Evolutionary conservation across 495 filamentous ascomycete genomes (phyloP), one percentile per base, ranked within the genome.

Genomic region (Barbatosphaeria neglecta): DNA sequence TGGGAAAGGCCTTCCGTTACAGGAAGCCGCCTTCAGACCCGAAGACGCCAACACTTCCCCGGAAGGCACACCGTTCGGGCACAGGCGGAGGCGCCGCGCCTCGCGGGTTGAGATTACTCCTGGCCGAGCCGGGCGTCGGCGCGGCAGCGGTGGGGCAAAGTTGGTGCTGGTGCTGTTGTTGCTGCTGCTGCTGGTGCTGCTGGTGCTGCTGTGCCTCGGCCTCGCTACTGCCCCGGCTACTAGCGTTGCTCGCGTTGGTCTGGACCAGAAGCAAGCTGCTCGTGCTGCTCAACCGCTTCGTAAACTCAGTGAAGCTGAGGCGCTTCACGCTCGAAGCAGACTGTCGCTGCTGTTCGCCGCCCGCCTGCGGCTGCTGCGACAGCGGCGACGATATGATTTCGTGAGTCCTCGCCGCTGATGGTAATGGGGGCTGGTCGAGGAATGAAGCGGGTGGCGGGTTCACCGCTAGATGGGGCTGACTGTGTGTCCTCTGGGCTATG

Each of bases 11-110:
- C n/a, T n/a, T n/a, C n/a, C n/a, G n/a, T 62, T 50, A 67, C 2
- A 67, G 49, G 42, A 67, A 65, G 4, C 61, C 54, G 65, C 76
- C 55, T 56, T 72, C 42, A 62, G 69, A 43, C 51, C 55, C 37
- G 67, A 80, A 62, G 66, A 81, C 60, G 56, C 75, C 55, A 57
- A 76, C 62, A 63, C 80, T 58, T 47, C 72, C 45, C 61, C 75
- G 22, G 75, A 73, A 67, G 27, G 57, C 55, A 39, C 62, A 67
- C 18, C 56, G 50, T n/a, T 24, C 22, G n/a, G 60, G 31, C 44
- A 28, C 22, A 16, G 43, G 22, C 23, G 51, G 40, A 8, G 44
- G 44, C 11, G 44, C 18, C 19, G 15, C 44, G 7, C 33, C 44
- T 19, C 44, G 31, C 31, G 33, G 11, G 44, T 46, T 37, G 20